Conservation (phyloP, 163 green algal species). For the Scenedesmus sp. region DNA sequence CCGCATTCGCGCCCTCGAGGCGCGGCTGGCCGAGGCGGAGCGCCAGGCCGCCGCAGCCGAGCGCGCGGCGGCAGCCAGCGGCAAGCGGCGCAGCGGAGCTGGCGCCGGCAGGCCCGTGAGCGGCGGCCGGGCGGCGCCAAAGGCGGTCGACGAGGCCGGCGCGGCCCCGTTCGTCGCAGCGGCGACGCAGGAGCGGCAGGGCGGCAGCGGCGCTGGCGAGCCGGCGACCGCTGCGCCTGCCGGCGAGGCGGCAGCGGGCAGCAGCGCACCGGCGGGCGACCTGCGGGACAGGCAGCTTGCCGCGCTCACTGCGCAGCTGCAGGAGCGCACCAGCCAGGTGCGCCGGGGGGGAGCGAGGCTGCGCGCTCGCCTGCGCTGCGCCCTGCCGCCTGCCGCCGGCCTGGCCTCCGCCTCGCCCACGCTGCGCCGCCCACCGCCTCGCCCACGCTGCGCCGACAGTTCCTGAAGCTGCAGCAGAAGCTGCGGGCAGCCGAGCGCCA, state of each 20-base stretch:
- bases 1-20: constrained; percentile 55
- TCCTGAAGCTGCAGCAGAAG: constrained; percentile 33
- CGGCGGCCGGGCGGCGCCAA: too few species aligned
- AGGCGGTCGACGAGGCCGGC: too few species aligned
- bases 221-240: background rate
- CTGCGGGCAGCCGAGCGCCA: constrained; percentile 11
- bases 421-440: too few species aligned
- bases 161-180: too few species aligned
- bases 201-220: background rate
- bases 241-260: too few species aligned
- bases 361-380: background rate
- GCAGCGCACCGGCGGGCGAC: background rate
- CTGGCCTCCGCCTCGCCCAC: too few species aligned
- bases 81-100: too few species aligned
- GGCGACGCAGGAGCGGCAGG: too few species aligned
- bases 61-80: background rate
- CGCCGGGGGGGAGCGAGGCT: background rate
- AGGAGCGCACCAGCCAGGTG: constrained; percentile 36
- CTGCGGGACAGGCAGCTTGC: constrained; percentile 15
- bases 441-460: too few species aligned
- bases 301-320: constrained; percentile 8
- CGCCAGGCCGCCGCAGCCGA: constrained; percentile 34
- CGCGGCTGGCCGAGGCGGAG: constrained; percentile 25
- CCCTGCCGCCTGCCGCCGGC: too few species aligned
- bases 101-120: too few species aligned